Evolutionary conservation across 1,284 basidiomycete genomes (phyloP), one percentile per base, ranked within the genome.

Genomic region (Termitomyces sp.): DNA sequence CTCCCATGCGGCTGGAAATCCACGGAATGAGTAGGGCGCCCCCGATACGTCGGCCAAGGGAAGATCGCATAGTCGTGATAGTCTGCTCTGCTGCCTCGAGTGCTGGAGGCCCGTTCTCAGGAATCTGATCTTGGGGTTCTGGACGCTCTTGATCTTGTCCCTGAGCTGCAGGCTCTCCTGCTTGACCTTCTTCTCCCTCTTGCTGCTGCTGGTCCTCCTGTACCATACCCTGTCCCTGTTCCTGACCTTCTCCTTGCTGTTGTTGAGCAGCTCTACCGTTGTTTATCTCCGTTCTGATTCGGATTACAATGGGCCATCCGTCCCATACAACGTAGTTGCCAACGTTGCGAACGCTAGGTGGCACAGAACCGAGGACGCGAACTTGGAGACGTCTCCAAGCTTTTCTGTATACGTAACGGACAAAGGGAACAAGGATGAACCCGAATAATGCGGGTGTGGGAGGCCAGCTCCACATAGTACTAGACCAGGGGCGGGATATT

Each of bases 21-120:
- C 74, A 73, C 0, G 88, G 88, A 46, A 85, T 72, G 53, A 84
- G 67, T 16, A 89, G 68, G 0, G 86, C 84, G 2, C 84, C 84
- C 24, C 80, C 83, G 44, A 89, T 66, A 59, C 79, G 69, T 18
- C 84, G 76, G 1, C 85, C 86, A 1, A 89, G 61, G 0, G 82
- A 81, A 14, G 76, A 73, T 13, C 79, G 75, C 16, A 79, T 79
- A 56, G 81, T 68, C 40, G 77, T 75, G 48, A 86, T 75, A 16
- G 78, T 76, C 56, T 78, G 76, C 57, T 80, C 80, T 0, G 81
- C 83, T 0, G 72, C 79, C 13, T 66, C 74, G 3, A 71, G 46
- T 64, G 38, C 65, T 57, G 54, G 46, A 28, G 24, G 31, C 10
- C 31, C 51, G 10, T 45, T 19, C 64, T 65, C 11, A 47, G 37